Conservation (phyloP, 108 stramenopile genomes). For the Nitzschia putrida region DNA sequence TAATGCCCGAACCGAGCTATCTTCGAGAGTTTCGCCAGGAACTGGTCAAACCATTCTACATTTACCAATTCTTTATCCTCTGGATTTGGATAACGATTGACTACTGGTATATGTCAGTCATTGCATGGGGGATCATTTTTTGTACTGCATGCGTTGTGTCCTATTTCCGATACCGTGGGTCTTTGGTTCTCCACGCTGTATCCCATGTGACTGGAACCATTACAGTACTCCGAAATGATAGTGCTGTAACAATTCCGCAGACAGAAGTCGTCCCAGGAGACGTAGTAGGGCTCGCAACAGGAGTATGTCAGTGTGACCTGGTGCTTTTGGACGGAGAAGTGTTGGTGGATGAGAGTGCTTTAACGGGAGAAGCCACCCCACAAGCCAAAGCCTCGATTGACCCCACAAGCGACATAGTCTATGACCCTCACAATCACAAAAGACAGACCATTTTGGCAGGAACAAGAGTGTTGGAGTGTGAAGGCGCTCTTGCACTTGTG, state of each 20-base stretch:
- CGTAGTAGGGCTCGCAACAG: constrained; percentile 47
- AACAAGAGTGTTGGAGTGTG: constrained; percentile 53
- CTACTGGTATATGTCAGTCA: constrained; percentile 69
- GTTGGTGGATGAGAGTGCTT: constrained; percentile 63
- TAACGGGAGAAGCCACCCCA: constrained; percentile 66
- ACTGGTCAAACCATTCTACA: constrained; percentile 61
- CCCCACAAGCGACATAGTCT: constrained; percentile 27
- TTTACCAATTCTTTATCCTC: constrained; percentile 67
- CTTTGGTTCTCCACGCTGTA: constrained; percentile 45
- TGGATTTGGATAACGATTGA: constrained; percentile 55
- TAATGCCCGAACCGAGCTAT: constrained; percentile 29
- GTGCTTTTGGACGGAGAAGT: constrained; percentile 40
- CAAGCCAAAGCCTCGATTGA: constrained; percentile 56
- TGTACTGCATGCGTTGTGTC: constrained; percentile 52
- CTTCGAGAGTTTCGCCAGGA: constrained; percentile 43
- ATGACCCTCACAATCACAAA: constrained; percentile 40
- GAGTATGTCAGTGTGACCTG: constrained; percentile 62
- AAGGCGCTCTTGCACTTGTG: constrained; percentile 47
- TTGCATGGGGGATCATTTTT: constrained; percentile 34
- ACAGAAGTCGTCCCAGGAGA: constrained; percentile 65
- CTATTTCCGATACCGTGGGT: constrained; percentile 49
- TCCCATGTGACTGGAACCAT: constrained; percentile 48
- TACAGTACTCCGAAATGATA: constrained; percentile 54
- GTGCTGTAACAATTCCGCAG: constrained; percentile 30
- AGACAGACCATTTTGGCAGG: constrained; percentile 66